Evolutionary conservation across 2,329 filamentous ascomycete genomes (phyloP), one percentile per base, ranked within the genome.

Genomic region (Aureobasidium melanogenum): DNA sequence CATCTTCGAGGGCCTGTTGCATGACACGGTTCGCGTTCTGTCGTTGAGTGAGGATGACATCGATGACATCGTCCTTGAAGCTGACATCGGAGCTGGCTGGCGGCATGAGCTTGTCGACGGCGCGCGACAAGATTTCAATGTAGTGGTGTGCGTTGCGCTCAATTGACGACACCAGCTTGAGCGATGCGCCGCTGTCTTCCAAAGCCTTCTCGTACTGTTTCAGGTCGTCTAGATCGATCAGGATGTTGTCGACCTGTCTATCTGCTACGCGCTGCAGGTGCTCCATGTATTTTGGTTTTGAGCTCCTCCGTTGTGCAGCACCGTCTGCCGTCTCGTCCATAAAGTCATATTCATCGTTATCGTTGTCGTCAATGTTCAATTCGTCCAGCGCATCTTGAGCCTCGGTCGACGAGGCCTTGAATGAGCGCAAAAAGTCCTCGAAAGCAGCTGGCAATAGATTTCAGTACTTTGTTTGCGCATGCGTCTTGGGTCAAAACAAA

Each of bases 31-130:
- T 97, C 67, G 91, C 86, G 69, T 87, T 88, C 68, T 89, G 86
- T 68, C 94, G 87, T 71, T 96, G 90, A 43, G 91, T 89, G 88
- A 97, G 95, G 70, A 99, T 88, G 32, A 99, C 90, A 75, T 99
- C 94, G 46, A 99, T 82, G 10, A 97, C 92, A 75, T 99, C 94
- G 70, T 97, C 92, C 74, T 97, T 97, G 82, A 96, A 97, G 84
- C 84, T 92, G 66, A 93, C 82, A 66, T 96, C 91, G 58, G 80
- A 81, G 15, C 84, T 88, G 43, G 92, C 88, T 64, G 83, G 80
- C 0, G 94, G 94, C 82, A 99, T 85, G 59, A 89, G 82, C 63
- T 86, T 88, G 76, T 99, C 94, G 47, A 97, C 86, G 8, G 94
- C 94, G 66, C 88, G 83, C 2, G 93, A 93, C 63, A 97, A 76